Conservation (phyloP, 345 rosid genomes). For the Clausena lansium region DNA sequence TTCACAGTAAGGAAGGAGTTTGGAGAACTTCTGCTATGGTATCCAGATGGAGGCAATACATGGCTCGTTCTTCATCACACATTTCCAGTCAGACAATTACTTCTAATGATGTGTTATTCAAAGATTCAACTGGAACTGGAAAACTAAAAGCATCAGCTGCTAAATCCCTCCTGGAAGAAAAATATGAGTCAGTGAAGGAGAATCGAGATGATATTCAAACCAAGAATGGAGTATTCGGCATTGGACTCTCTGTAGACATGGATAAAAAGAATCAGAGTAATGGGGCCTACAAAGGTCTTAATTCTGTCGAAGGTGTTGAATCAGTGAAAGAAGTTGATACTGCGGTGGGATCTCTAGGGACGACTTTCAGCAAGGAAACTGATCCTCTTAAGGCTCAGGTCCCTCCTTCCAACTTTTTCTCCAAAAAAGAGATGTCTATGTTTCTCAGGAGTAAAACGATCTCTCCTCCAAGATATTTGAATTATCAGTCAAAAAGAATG, state of each 20-base stretch:
- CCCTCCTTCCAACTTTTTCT: conserved; percentile 79
- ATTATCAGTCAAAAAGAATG: conserved; percentile 37
- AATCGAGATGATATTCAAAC: conserved; percentile 27
- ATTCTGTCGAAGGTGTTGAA: conserved; percentile 29
- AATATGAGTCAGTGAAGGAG: conserved; percentile 26
- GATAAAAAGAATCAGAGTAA: conserved; percentile 25
- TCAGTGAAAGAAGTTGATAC: conserved; percentile 29
- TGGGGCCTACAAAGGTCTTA: conserved; percentile 26
- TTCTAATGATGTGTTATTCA: conserved; percentile 17
- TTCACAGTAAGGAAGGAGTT: conserved; percentile 91
- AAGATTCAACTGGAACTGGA: conserved; percentile 21
- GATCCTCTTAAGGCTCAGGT: conserved; percentile 83
- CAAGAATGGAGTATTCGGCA: conserved; percentile 33
- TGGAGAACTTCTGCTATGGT: conserved; percentile 91
- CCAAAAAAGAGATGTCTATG: conserved; percentile 76
- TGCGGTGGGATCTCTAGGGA: conserved; percentile 29
- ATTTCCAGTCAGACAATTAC: conserved; percentile 14
- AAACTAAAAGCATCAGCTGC: conserved; percentile 21
- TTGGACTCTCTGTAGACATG: conserved; percentile 22
- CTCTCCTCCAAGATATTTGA: conserved; percentile 53
- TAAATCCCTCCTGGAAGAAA: conserved; percentile 30
- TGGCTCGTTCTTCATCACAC: conserved; percentile 48
- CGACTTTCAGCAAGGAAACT: conserved; percentile 30
- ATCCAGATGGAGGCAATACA: conserved; percentile 93
- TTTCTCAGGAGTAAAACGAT: conserved; percentile 57